Base-by-base conservation (phyloP, 1,284 basidiomycete species). In the Agaricales sp. region DNA sequence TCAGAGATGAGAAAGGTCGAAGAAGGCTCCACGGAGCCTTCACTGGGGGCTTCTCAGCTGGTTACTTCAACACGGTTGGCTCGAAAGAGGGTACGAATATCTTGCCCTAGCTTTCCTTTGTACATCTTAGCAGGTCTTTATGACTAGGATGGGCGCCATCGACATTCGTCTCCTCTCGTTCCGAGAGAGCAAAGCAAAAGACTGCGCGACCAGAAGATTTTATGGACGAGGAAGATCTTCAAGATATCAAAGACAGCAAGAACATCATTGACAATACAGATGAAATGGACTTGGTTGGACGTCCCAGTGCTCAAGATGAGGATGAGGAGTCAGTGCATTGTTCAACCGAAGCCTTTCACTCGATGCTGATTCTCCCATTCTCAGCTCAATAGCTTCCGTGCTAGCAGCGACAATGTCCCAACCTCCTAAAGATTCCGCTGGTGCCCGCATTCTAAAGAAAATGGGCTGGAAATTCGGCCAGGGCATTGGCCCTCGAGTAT, bases 201-300 rank as follows among this genome's bases (percentile, higher is more conserved):
- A 63, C 63, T 0, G 67, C 72, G 14, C 75, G 78, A 11, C 82
- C 87, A 0, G 91, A 97, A 62, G 95, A 98, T 63, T 98, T 92
- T 63, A 99, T 99, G 95, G 95, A 99, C 66, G 95, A 97, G 43
- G 96, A 99, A 67, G 95, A 97, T 64, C 68, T 95, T n/a, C 79
- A 83, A 35, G 89, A 90, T 54, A 63, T 87, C 52, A 78, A 75
- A 37, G 87, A 90, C 45, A 78, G 77, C 56, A 74, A 82, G 55
- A 79, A 78, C 43, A 64, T 95, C 6, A 75, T 87, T 2, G 85
- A 90, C 59, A 81, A 79, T n/a, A 78, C 79, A 18, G 82, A 87
- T 26, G 75, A 81, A 65, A 87, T 80, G 78, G 80, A 87, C 51
- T 63, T 84, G 16, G 67, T 76, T 1, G 80, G 74, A 4, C 77